Evolutionary conservation across 441 rosid genomes (phyloP).

Genomic region (Capsella rubella): DNA sequence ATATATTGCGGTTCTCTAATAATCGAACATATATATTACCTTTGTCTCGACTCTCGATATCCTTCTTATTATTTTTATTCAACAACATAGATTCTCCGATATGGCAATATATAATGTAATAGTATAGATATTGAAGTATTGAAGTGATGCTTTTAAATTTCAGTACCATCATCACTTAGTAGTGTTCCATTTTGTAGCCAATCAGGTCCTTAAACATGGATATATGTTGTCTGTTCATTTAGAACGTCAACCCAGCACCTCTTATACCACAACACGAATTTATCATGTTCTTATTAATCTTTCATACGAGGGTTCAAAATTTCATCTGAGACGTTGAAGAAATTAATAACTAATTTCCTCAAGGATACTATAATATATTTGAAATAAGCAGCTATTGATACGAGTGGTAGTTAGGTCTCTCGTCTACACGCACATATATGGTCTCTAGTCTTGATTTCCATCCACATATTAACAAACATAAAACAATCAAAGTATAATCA

Average conservation of each 20-base stretch:
- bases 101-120: background rate
- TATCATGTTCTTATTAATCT: background rate
- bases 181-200: background rate
- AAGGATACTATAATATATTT: background rate
- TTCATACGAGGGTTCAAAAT: background rate
- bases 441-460: background rate
- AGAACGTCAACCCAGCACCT: background rate
- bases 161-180: background rate
- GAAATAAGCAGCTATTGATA: background rate
- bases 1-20: background rate
- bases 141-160: no score
- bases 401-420: background rate
- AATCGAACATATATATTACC: background rate
- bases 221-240: background rate
- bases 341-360: background rate
- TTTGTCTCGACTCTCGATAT: background rate
- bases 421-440: background rate
- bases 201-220: background rate
- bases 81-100: no score
- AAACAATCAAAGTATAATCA: background rate
- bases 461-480: background rate
- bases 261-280: background rate
- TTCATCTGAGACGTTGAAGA: background rate
- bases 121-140: background rate
- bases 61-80: no score